Base-by-base conservation (phyloP, 306 rosid species). In the Myrica gale region DNA sequence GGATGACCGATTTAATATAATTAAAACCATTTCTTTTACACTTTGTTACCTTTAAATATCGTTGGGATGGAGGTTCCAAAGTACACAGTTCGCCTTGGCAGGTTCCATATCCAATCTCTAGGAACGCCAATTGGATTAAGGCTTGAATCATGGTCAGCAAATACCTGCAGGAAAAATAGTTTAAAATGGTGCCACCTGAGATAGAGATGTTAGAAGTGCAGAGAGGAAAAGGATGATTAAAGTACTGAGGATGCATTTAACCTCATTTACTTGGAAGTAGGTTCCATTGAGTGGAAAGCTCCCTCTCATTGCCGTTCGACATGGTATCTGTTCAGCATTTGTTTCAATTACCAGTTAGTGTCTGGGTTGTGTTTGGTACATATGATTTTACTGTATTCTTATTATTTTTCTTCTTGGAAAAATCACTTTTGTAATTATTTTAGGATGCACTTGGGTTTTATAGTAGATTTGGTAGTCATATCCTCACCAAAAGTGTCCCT, bases 231-330 rank as follows among this genome's bases (percentile, higher is more conserved):
- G 48, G 42, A 47, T 65, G 61, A 20, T 56, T 21, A 5, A 77
- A 67, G 57, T 51, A 32, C 71, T 47, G 61, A 67, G 45, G 54
- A 39, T 45, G 13, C 6, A 12, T 76, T 75, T 79, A 72, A 94
- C 98, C 98, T 94, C 97, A 69, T 94, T 94, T 78, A 94, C 98
- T 83, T 94, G 97, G 83, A 94, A 94, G 84, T 94, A 94, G 65
- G 98, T 94, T 68, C 98, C 98, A 44, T 94, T 94, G 51, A 94
- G 90, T 15, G 98, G 98, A 77, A 94, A 94, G 80, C 98, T 91
- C 53, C 98, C 98, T 62, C 89, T 85, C 96, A 87, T 94, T 47
- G 98, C 97, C 67, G 98, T 94, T 74, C 97, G 85, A 46, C 98
- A 94, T 61, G 98, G 98, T 85, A 94, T 89, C 98, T 91, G 89